Evolutionary conservation across 2,329 filamentous ascomycete genomes (phyloP).

Genomic region (Niveomyces coronatus): DNA sequence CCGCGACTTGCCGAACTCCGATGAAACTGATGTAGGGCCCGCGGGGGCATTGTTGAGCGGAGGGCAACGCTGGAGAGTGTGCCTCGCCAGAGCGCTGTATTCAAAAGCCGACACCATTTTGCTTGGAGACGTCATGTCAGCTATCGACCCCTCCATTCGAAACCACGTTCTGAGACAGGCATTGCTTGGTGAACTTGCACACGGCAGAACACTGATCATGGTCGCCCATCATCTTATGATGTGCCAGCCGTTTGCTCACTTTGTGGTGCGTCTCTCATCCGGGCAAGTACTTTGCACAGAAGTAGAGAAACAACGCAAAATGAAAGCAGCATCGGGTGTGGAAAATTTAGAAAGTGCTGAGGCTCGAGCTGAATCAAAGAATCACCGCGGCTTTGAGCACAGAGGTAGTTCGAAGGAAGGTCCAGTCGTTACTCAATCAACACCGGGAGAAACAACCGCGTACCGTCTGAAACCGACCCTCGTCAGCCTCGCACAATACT

Average conservation of each 20-base stretch:
- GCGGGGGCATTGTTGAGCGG: conserved; percentile 10
- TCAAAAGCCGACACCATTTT: conserved; percentile 22
- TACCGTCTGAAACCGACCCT: too few species aligned
- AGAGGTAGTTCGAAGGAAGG: too few species aligned
- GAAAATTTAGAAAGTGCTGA: too few species aligned
- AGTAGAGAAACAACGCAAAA: too few species aligned
- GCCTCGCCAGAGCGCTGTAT: conserved; percentile 15
- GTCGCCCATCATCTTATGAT: conserved; percentile 74
- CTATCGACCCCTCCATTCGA: conserved; percentile 61
- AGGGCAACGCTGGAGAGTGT: conserved; percentile 12
- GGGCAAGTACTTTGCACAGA: conserved; percentile 19
- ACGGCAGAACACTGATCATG: conserved; percentile 55
- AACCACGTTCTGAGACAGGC: conserved; percentile 61
- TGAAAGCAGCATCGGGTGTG: too few species aligned
- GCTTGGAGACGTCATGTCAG: conserved; percentile 66
- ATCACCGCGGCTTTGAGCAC: too few species aligned
- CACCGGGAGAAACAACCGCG: too few species aligned
- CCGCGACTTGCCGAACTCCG: conserved; percentile 57
- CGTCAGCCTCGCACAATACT: too few species aligned
- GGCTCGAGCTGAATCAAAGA: too few species aligned
- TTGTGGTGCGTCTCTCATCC: conserved; percentile 53
- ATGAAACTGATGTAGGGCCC: conserved; percentile 48
- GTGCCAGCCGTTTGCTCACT: too few species aligned
- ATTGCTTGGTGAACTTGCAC: conserved; percentile 53
- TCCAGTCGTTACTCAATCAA: too few species aligned